Base-by-base conservation (phyloP, 2,329 filamentous ascomycete genomes). In the Aspergillus tubingensis region DNA sequence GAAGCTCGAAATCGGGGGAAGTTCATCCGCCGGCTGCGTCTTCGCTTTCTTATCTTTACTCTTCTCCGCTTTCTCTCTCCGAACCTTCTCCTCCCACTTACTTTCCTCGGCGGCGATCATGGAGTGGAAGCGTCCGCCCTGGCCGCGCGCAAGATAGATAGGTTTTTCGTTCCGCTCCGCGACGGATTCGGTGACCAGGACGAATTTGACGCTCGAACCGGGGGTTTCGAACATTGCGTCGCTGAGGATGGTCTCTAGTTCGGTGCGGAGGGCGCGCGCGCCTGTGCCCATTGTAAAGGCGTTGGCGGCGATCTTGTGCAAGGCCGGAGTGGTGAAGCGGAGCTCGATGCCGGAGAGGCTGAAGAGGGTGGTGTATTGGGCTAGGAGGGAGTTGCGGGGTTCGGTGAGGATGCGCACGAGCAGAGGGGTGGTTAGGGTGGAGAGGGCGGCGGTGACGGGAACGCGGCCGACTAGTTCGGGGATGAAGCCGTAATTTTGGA, bases 381-480 rank as follows among this genome's bases (percentile, higher is more conserved):
- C 87, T 3, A 96, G 83, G 0, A 99, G 84, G 56, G 89, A 91
- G 78, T 97, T 96, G 60, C 91, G 88, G 1, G 95, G 95, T 74
- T 98, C 94, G 0, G 92, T 97, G 41, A 99, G 83, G 63, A 99
- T 95, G 55, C 93, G 88, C 55, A 94, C 87, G 11, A 99, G 86
- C 61, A 87, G 80, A 17, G 83, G 78, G 64, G 86, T 82, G 57
- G 85, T 84, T 0, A 99, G 83, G 0, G 92, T 88, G 13, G 91
- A 89, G 0, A 99, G 85, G 0, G 95, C 91, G 62, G 92, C 92
- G 52, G 92, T 90, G 60, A 96, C 91, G 55, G 96, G 94, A 51
- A 99, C 87, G 17, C 95, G 90, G n/a, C 95, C 95, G 56, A 98
- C 90, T n/a, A 97, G 83, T 77, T 97, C 93, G 0, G 93, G 93